Percentiles rank a stretch among this genome's conserved stretches.
phyloP scores from a whole-genome alignment of 192 early-diverging fungal species.

The Coemansia sp. region DNA sequence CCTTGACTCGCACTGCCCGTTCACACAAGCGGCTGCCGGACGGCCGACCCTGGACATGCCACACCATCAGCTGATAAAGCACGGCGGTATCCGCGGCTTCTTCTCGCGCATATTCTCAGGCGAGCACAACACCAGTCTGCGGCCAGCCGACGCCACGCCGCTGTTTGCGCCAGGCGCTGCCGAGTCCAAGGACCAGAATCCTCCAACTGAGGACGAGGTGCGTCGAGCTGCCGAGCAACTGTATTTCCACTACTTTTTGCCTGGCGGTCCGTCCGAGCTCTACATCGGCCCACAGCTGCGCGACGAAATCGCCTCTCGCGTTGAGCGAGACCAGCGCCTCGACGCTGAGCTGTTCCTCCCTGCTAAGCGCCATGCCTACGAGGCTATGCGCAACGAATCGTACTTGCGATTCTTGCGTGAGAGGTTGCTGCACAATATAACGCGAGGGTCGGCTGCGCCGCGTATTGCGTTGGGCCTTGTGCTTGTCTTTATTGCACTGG shows the following conservation, averaged over 20 bases:
- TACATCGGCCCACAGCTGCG: conserved; percentile 42
- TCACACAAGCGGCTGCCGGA: conserved; percentile 16
- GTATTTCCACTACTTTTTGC: conserved; percentile 45
- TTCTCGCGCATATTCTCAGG: conserved; percentile 48
- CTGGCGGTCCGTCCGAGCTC: conserved; percentile 38
- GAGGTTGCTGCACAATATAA: conserved; percentile 49
- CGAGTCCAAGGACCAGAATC: conserved; percentile 18
- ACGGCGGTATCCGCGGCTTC: conserved; percentile 36
- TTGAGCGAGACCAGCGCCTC: conserved; percentile 40
- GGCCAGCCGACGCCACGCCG: conserved; percentile 7
- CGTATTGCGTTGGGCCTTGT: conserved; percentile 48
- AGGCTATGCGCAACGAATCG: conserved; percentile 54
- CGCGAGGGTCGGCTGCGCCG: conserved; percentile 46
- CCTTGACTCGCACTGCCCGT: conserved; percentile 34
- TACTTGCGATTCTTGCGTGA: conserved; percentile 54
- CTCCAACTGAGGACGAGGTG: conserved; percentile 37
- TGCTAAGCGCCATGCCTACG: conserved; percentile 54
- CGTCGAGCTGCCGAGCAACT: conserved; percentile 45
- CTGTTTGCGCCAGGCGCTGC: conserved; percentile 18
- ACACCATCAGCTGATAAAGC: not conserved
- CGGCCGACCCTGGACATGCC: conserved; percentile 36
- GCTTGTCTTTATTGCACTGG: conserved; percentile 47
- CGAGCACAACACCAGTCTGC: conserved; percentile 7
- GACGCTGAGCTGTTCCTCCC: conserved; percentile 48
- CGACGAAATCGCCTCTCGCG: conserved; percentile 35